phyloP scores from a whole-genome alignment of 495 filamentous ascomycete genomes.

The Talaromyces thailandensis region DNA sequence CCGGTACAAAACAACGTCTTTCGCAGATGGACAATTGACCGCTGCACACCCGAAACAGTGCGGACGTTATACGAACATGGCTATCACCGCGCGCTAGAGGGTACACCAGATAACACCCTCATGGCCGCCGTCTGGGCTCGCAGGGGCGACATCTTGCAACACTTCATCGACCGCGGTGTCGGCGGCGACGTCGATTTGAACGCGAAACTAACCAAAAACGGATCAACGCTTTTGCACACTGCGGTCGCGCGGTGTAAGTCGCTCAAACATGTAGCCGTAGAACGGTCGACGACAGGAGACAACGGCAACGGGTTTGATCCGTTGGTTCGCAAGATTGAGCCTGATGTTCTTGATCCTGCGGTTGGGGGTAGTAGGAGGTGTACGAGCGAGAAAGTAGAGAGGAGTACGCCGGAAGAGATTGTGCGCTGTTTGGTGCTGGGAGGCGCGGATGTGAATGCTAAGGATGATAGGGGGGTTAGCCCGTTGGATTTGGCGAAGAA shows the following conservation, averaged over 20 bases:
- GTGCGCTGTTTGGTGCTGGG: not conserved
- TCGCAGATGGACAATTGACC: not conserved
- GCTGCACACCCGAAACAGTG: not conserved
- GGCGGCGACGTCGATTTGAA: not conserved
- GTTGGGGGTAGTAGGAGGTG: not conserved
- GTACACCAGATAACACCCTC: not conserved
- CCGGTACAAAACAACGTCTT: not conserved
- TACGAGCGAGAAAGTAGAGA: not conserved
- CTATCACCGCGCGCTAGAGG: not conserved
- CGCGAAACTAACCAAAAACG: not conserved
- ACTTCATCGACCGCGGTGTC: not conserved
- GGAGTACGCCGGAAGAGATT: not conserved
- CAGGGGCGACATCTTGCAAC: not conserved
- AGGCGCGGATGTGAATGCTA: not conserved
- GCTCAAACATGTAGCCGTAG: not conserved
- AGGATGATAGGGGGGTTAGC: not conserved
- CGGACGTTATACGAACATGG: not conserved
- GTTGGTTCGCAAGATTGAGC: not conserved
- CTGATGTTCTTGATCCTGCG: too few relatives aligned
- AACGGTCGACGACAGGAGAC: too few relatives aligned
- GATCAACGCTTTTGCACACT: not conserved
- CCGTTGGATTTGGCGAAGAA: not conserved
- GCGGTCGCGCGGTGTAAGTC: not conserved
- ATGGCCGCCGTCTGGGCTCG: not conserved
- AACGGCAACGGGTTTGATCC: too few relatives aligned